Base-by-base conservation (phyloP, 768 basidiomycete genomes). In the Myochromella boudieri region DNA sequence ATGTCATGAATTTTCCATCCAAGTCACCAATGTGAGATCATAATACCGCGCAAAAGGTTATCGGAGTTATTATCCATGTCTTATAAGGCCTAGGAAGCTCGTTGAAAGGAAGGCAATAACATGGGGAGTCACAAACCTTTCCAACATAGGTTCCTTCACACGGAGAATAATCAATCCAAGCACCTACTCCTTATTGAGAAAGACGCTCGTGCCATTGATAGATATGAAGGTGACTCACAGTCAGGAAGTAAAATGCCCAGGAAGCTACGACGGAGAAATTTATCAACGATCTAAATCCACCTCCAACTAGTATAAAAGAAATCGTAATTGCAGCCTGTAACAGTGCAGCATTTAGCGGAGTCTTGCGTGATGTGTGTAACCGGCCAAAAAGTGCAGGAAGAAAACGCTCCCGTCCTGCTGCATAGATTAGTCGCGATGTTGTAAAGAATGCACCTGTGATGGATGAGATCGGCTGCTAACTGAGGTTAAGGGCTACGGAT, bases 251-350 rank as follows among this genome's bases (percentile, higher is more conserved):
- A 67, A 91, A 91, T 2, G 84, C 82, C 91, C 89, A 93, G 26
- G 81, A 85, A 0, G 88, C 89, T 15, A 92, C 85, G 15, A 90
- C 87, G 12, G 87, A 87, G 62, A 95, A 95, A 62, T 93, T 95
- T 59, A 95, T 85, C 37, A 97, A 67, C 9, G 85, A 84, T 46
- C 89, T 75, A 59, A 97, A 97, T 1, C 93, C 92, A 24, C 92
- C 92, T 9, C 95, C 94, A 51, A 95, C 65, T 42, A 88, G 59
- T 52, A 97, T 85, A 65, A 94, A 97, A 14, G 74, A 59, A 15
- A 82, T 82, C 3, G 92, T 90, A 41, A 97, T 71, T 2, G 58
- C 64, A 1, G 87, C 78, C 61, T 97, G 90, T 20, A 97, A 72
- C 15, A 87, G 66, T 46, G 93, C 82, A 5, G 94, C 95, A 59